These are phyloP conservation scores for Cyberlindnera suaveolens DNA, from an alignment of 805 yeast species.

Conservation along the genomic window DNA sequence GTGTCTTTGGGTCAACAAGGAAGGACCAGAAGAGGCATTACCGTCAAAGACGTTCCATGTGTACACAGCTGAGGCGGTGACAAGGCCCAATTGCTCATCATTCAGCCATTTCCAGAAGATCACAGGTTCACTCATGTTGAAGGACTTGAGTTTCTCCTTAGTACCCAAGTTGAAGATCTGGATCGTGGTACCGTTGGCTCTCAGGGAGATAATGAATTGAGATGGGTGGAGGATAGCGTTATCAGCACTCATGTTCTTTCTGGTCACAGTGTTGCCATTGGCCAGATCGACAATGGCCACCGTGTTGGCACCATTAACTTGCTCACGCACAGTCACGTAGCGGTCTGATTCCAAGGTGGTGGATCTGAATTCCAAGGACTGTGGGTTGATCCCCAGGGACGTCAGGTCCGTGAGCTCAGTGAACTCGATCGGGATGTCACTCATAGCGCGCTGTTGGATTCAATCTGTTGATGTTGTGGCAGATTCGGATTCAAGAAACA, in stretches of 20 bases:
- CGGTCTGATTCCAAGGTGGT: conserved; percentile 92
- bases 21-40: conserved; percentile 73
- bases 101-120: conserved; percentile 94
- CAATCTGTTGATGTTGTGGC: conserved; percentile 1
- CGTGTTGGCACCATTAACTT: conserved; percentile 60
- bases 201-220: conserved; percentile 82
- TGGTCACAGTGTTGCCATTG: conserved; percentile 70
- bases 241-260: conserved; percentile 95
- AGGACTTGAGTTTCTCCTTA: conserved; percentile 84
- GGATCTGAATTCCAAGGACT: conserved; percentile 83
- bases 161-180: conserved; percentile 88
- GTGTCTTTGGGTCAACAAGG: conserved; percentile 77
- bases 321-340: conserved; percentile 78
- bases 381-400: conserved; percentile 76
- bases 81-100: conserved; percentile 68
- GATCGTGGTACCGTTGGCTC: conserved; percentile 94
- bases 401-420: conserved; percentile 91
- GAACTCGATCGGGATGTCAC: conserved; percentile 92
- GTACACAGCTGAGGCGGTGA: conserved; percentile 70
- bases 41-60: conserved; percentile 83
- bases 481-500: not conserved
- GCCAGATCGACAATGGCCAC: conserved; percentile 89
- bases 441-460: conserved; percentile 19
- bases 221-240: conserved; percentile 94
- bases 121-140: conserved; percentile 81